Base-by-base conservation (phyloP, 2,329 filamentous ascomycete species). In the Xylariaceae sp. region DNA sequence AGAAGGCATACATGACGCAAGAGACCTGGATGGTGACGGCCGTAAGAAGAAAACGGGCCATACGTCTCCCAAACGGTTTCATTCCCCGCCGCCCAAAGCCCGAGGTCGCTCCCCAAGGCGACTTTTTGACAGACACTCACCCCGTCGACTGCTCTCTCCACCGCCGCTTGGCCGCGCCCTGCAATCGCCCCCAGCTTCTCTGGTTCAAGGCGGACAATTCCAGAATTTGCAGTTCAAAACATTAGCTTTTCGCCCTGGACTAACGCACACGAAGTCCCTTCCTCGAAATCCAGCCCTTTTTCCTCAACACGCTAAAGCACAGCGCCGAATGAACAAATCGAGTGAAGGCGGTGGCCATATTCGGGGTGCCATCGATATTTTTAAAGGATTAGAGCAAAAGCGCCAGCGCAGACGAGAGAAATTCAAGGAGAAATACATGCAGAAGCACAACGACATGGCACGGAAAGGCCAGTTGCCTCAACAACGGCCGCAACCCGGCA, bases 321-420 rank as follows among this genome's bases (percentile, higher is more conserved):
- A 76, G 49, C 65, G 72, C 49, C 58, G 69, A 59, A 21, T 53
- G 36, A 51, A 71, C 48, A 71, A 70, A 51, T 46, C 62, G 12
- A 47, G 66, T 47, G 52, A 65, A 63, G 59, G 65, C 12, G 60
- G 58, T 47, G 74, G 83, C 40, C 90, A 94, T 59, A 81, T 89
- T 9, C 88, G 94, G 58, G 90, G 91, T n/a, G 92, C 94, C 34
- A 95, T 99, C 62, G 94, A 97, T 71, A 99, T 96, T 57, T 89
- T 96, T 72, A 95, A 96, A 71, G 94, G 94, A 8, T 81, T 99
- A 1, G 94, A 99, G 75, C 87, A 89, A 72, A 97, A 96, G 76
- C 87, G 92, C 22, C 89, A 94, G 74, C 86, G 94, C 60, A 88
- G 94, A 63, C 91, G 88, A 74, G 92, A 97, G 72, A 96, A 96